Percentiles rank a stretch among this genome's conserved stretches.
Conservation (phyloP, 352 stramenopile species). For the Peronospora belbahrii region DNA sequence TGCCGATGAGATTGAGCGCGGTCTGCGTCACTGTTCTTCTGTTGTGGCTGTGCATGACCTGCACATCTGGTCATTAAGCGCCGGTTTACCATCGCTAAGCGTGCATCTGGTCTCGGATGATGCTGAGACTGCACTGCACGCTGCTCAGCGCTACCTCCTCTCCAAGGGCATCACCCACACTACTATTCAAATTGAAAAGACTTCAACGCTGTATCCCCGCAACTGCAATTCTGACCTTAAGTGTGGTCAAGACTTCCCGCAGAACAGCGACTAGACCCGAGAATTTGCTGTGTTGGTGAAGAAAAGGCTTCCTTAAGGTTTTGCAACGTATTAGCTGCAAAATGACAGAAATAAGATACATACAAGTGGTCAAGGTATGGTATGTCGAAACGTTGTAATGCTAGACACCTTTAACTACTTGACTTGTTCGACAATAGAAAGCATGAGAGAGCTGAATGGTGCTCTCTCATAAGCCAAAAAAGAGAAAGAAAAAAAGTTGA, state of each 20-base stretch:
- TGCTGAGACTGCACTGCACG: slow-evolving; percentile 51
- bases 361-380: background rate
- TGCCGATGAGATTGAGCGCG: slow-evolving; percentile 76
- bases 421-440: too few species aligned
- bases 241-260: slow-evolving; percentile 71
- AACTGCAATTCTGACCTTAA: slow-evolving; percentile 59
- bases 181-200: slow-evolving; percentile 84
- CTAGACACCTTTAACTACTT: too few species aligned
- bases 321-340: background rate
- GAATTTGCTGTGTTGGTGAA: background rate
- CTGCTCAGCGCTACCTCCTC: slow-evolving; percentile 68
- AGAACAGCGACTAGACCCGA: background rate
- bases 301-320: background rate
- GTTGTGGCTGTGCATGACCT: slow-evolving; percentile 95
- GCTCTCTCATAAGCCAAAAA: too few species aligned
- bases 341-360: background rate
- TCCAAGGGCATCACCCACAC: slow-evolving; percentile 80
- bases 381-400: too few species aligned
- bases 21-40: slow-evolving; percentile 61
- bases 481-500: too few species aligned
- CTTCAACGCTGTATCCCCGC: slow-evolving; percentile 57
- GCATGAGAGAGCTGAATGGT: too few species aligned
- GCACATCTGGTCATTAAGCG: slow-evolving; percentile 96
- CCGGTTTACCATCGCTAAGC: slow-evolving; percentile 84
- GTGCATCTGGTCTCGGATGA: slow-evolving; percentile 87